Base-by-base conservation (phyloP, 2,329 filamentous ascomycete genomes). In the Trichophyton simii region DNA sequence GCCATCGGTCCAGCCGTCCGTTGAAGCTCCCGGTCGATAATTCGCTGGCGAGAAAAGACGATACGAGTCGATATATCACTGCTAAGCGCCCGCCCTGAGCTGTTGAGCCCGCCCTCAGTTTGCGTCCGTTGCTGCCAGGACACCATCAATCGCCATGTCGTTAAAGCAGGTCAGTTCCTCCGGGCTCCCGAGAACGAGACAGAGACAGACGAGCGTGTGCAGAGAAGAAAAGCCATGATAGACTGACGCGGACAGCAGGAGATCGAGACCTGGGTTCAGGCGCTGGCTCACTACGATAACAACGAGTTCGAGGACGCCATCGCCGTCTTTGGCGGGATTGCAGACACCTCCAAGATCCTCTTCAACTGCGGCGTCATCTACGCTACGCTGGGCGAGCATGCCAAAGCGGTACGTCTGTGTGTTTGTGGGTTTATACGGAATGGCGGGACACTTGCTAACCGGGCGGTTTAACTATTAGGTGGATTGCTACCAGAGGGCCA, bases 341-440 rank as follows among this genome's bases (percentile, higher is more conserved):
- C 88, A 64, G 94, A 97, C 73, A 99, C 94, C 0, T 96, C 94
- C 68, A 97, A 96, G 80, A 99, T 99, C 65, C 80, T 96, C 64
- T 99, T 99, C 80, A 99, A 99, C 72, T 95, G 92, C 76, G 94
- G 94, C 68, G 92, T 99, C 44, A 97, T 99, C 69, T 89, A 96
- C 78, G 94, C 94, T 44, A 97, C 94, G 0, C 80, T 99, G 18
- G 94, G 94, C 67, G 91, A 97, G 73, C 94, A 99, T 76, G 88
- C 92, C 73, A 91, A 90, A 79, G 94, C 94, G 71, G 92, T 96
- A 80, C 75, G 90, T 60, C 20, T 44, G 18, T 22, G 15, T n/a
- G 4, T 1, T 8, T 44, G n/a, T 15, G 5, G 15, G 9, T 18
- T 6, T 18, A 15, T n/a, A 11, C 41, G 2, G 41, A 2, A 28